These are phyloP conservation scores for Stylosanthes scabra DNA, from an alignment of 331 rosid genomes.

Conservation along the genomic window DNA sequence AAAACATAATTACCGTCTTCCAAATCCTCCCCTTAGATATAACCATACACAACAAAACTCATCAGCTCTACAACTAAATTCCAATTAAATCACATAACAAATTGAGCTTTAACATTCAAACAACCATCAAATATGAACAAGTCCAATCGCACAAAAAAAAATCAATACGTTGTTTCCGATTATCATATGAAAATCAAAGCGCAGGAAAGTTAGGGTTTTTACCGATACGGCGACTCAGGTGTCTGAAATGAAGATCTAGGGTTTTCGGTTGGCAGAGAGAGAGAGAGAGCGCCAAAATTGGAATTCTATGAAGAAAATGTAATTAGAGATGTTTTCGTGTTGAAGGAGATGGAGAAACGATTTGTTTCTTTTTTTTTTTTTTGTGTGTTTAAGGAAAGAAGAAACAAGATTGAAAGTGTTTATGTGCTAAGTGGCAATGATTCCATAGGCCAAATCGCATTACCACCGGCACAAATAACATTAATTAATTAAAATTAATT, in stretches of 20 bases:
- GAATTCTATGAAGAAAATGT: not conserved
- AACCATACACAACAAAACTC: conserved; percentile 51
- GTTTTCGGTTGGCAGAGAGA: conserved; percentile 32
- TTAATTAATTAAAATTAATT: too few relatives aligned
- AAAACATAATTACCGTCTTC: conserved; percentile 62
- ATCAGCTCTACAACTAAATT: conserved; percentile 49
- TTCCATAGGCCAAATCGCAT: not conserved
- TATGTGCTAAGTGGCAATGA: not conserved
- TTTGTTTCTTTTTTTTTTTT: too few relatives aligned
- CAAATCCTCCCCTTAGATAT: conserved; percentile 46
- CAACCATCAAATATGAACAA: conserved; percentile 17
- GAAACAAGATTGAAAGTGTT: not conserved
- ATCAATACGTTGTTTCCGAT: not conserved
- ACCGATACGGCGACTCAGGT: conserved; percentile 16
- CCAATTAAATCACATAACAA: not conserved
- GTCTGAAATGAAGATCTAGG: conserved; percentile 41
- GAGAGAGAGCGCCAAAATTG: not conserved
- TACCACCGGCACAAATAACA: not conserved
- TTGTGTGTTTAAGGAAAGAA: too few relatives aligned
- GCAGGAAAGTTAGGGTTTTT: conserved; percentile 33
- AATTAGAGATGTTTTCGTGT: not conserved
- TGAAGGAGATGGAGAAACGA: not conserved
- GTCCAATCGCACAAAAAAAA: conserved; percentile 5
- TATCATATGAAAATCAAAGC: conserved; percentile 15
- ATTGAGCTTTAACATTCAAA: not conserved